phyloP scores from a whole-genome alignment of 2,329 filamentous ascomycete species.

The Ceratocystis ficicola region DNA sequence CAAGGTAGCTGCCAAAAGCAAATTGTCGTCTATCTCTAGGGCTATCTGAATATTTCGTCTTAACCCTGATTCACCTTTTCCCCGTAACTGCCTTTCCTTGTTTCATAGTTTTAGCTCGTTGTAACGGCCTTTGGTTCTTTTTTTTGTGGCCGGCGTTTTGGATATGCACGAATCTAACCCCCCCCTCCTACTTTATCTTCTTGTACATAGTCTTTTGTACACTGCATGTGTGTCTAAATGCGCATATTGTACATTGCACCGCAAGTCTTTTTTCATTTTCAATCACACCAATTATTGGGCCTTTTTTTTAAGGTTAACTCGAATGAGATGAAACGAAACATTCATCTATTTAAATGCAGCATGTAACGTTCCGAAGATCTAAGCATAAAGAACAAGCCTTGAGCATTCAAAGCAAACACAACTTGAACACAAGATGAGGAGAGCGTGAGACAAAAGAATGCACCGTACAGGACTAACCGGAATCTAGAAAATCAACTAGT shows the following conservation, averaged over 20 bases:
- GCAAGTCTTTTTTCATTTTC: background rate
- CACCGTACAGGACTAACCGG: too few species aligned
- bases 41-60: background rate
- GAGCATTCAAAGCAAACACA: too few species aligned
- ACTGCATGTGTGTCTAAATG: background rate
- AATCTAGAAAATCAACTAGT: too few species aligned
- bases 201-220: conserved; percentile 3
- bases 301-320: too few species aligned
- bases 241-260: background rate
- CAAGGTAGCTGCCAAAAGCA: background rate
- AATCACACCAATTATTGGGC: background rate
- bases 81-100: background rate
- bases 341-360: too few species aligned
- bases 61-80: background rate
- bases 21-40: background rate
- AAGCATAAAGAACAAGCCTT: too few species aligned
- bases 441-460: too few species aligned
- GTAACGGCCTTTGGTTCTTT: conserved; percentile 6
- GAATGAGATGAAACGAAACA: too few species aligned
- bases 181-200: background rate
- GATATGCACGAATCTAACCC: conserved; percentile 9
- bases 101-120: background rate
- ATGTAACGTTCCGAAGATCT: too few species aligned
- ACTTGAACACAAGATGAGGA: too few species aligned
- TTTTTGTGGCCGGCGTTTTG: conserved; percentile 8